Base-by-base conservation (phyloP, 441 rosid genomes). In the Geranium incanum region DNA sequence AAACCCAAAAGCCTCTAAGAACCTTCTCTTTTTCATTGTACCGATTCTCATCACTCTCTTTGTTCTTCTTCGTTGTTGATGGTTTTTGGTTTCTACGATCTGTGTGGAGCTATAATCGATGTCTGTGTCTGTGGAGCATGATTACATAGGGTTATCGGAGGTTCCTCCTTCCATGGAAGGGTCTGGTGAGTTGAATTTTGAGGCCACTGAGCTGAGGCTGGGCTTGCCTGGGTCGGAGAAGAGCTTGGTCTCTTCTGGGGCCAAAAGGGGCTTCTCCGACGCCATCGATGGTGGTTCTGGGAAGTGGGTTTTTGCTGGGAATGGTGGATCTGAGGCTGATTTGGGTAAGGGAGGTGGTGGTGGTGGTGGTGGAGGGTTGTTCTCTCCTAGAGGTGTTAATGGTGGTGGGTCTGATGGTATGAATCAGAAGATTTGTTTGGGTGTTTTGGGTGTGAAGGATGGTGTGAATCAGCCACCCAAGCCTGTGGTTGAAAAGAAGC, bases 171-270 rank as follows among this genome's bases (percentile, higher is more conserved):
- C 33, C 33, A 28, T 28, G 33, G 33, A 28, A 28, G 33, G 33
- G 33, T 28, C 33, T 2, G 33, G 33, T 28, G 33, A 28, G 33
- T 28, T 28, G 33, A 83, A 82, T 75, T 72, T 84, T 37, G 83
- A 78, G 69, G 88, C 80, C 74, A 87, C 92, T 65, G 92, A 88
- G 82, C 83, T 88, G 6, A 79, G 88, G 78, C 88, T 88, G 72
- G 89, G 92, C 68, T 70, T 86, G 70, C 92, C 92, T 3, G 90
- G 92, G 23, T 86, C 84, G 3, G 76, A 79, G 80, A 85, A 84
- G 80, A 78, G 70, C 63, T 70, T 76, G 5, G 82, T 80, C 16
- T 83, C 48, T 1, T 6, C 86, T 52, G 90, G 90, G 37, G 82
- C 85, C 70, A 86, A 88, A 76, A 86, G 90, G 76, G 90, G 79